Percentiles rank a stretch among this genome's conserved stretches.
These are phyloP conservation scores for Uronychia setigera DNA, from an alignment of 73 alveolate genomes.

Conservation along the genomic window DNA sequence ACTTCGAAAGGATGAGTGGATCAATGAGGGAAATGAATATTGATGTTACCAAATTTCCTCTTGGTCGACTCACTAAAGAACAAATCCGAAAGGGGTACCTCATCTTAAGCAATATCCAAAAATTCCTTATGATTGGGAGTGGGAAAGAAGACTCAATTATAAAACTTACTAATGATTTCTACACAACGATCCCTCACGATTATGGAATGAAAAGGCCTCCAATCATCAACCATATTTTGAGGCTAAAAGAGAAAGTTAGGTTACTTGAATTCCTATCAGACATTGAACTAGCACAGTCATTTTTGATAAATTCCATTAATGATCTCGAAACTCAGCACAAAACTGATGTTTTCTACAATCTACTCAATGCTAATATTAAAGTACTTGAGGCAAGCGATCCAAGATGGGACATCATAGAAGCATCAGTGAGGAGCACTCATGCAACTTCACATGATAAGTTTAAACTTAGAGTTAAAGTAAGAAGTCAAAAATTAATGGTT, in stretches of 20 bases:
- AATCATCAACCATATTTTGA: constrained; percentile 68
- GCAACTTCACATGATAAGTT: constrained; percentile 72
- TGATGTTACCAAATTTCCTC: constrained; percentile 88
- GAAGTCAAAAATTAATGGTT: neutral
- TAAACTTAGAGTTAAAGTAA: constrained; percentile 32
- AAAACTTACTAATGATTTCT: constrained; percentile 72
- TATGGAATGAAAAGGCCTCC: constrained; percentile 85
- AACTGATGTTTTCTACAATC: constrained; percentile 62
- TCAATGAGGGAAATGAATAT: constrained; percentile 79
- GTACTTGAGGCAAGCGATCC: constrained; percentile 6
- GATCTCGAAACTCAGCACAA: constrained; percentile 63
- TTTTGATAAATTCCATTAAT: constrained; percentile 20
- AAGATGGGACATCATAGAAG: constrained; percentile 27
- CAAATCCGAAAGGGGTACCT: constrained; percentile 75
- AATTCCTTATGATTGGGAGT: constrained; percentile 27
- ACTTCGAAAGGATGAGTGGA: constrained; percentile 75
- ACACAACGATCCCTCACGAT: constrained; percentile 72
- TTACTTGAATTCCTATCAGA: constrained; percentile 66
- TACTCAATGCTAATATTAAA: constrained; percentile 52
- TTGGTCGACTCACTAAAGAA: constrained; percentile 83
- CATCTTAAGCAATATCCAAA: constrained; percentile 66
- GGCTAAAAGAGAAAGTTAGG: constrained; percentile 73
- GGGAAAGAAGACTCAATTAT: constrained; percentile 21
- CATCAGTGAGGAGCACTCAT: constrained; percentile 58
- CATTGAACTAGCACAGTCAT: constrained; percentile 65